These are phyloP conservation scores for Fusarium foetens DNA, from an alignment of 2,329 filamentous ascomycete species.

Conservation along the genomic window DNA sequence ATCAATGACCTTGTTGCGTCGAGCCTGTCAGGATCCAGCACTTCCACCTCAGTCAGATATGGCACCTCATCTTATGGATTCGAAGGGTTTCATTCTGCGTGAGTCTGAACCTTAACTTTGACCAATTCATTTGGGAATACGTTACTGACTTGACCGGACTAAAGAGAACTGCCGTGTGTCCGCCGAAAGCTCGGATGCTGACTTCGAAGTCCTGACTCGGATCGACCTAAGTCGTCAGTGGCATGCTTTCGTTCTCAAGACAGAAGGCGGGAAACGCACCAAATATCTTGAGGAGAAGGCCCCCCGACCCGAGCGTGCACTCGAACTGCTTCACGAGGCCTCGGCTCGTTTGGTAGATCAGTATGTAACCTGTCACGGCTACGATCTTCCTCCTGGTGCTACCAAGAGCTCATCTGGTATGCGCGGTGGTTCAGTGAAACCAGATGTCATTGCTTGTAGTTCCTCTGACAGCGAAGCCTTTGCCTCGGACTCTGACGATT, in stretches of 20 bases:
- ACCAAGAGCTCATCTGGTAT: slow-evolving; percentile 14
- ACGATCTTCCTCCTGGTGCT: slow-evolving; percentile 36
- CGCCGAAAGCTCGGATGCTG: slow-evolving; percentile 33
- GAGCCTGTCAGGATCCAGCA: slow-evolving; percentile 5
- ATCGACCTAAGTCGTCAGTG: slow-evolving; percentile 40
- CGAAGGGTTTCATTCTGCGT: slow-evolving; percentile 26
- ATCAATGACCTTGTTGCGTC: slow-evolving; percentile 32
- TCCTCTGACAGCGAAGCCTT: slow-evolving; percentile 38
- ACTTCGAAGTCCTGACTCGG: slow-evolving; percentile 41
- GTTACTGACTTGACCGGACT: background rate
- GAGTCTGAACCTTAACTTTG: background rate
- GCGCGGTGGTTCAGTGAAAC: slow-evolving; percentile 18
- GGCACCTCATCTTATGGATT: slow-evolving; percentile 18
- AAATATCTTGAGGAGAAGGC: slow-evolving; percentile 49
- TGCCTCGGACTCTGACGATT: slow-evolving; percentile 40
- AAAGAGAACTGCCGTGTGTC: slow-evolving; percentile 46
- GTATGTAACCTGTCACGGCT: slow-evolving; percentile 49
- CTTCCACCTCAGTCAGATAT: slow-evolving; percentile 19
- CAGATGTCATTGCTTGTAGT: slow-evolving; percentile 36
- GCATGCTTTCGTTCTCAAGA: slow-evolving; percentile 43
- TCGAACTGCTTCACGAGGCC: slow-evolving; percentile 52
- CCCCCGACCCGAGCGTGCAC: slow-evolving; percentile 45
- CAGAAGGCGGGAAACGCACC: slow-evolving; percentile 40
- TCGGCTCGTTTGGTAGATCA: slow-evolving; percentile 52
- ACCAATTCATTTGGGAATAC: background rate